Evolutionary conservation across 1,139 yeast genomes (phyloP), one percentile per base, ranked within the genome.

Genomic region (Nakaseomyces kungkrabaensis): DNA sequence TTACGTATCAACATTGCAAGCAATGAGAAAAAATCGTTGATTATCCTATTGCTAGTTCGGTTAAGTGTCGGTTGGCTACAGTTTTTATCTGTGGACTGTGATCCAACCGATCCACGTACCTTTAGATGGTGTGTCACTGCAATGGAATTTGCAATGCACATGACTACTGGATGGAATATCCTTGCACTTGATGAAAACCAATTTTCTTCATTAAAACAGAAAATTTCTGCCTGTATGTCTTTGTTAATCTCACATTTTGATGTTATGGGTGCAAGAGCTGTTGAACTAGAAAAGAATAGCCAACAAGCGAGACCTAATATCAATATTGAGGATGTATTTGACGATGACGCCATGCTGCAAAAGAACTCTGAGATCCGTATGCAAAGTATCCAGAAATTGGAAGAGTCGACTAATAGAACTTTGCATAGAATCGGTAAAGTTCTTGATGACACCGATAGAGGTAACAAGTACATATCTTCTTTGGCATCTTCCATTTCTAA

Each of bases 91-190:
- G 97, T 92, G 67, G 97, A 90, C 61, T 92, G 98, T 70, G 82
- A 82, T 24, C 96, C 97, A 0, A 85, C 95, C 0, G 97, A 90
- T 59, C 76, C 85, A 51, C 85, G 82, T 60, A 92, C 97, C 0
- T 92, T 92, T 65, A 74, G 95, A 60, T 92, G 97, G 96, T 88
- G 97, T 68, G 97, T 92, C 25, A 76, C 87, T 13, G 97, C 98
- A 0, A 74, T 92, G 57, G 98, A 92, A 65, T 92, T 89, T 73
- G 94, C 96, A 1, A 88, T 90, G 96, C 90, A 86, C 57, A 84
- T 90, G 81, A 89, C 96, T 0, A 76, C 86, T 49, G 97, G 97
- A 1, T 85, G 86, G 64, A 90, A 90, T 61, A 88, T 92, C 43
- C 72, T 90, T 51, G 88, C 90, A 0, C 72, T 92, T 46, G 79